Conservation (phyloP, 129 eudicot species). For the Pittosporum tobira region DNA sequence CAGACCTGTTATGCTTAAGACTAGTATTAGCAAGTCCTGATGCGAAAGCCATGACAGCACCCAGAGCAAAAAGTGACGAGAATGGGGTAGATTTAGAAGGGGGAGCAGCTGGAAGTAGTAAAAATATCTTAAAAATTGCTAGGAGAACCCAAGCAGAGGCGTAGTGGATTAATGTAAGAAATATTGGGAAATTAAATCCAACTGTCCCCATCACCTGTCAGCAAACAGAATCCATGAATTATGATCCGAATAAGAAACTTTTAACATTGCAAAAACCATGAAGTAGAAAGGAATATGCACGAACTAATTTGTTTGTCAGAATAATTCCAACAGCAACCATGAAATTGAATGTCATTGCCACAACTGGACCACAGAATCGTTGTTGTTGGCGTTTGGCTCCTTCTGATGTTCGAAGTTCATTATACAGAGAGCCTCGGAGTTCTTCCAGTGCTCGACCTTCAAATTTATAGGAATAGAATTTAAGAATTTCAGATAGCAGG, state of each 20-base stretch:
- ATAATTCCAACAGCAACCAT: constrained; percentile 71
- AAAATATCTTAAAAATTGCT: constrained; percentile 48
- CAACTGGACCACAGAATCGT: constrained; percentile 66
- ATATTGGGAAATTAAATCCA: constrained; percentile 67
- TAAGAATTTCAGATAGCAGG: neutral
- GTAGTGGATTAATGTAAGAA: constrained; percentile 68
- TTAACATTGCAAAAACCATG: neutral
- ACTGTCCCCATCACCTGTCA: constrained; percentile 72
- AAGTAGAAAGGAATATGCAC: constrained; percentile 2
- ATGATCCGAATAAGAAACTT: neutral
- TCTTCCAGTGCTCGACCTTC: constrained; percentile 66
- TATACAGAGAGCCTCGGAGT: constrained; percentile 55
- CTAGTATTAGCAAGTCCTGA: constrained; percentile 86
- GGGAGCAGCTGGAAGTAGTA: constrained; percentile 73
- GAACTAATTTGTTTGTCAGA: constrained; percentile 61
- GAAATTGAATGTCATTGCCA: constrained; percentile 72
- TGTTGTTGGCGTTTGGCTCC: constrained; percentile 83
- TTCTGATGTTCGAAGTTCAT: constrained; percentile 60
- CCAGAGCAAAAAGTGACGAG: constrained; percentile 45
- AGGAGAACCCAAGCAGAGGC: constrained; percentile 57
- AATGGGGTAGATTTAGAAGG: constrained; percentile 54
- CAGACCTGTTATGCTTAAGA: constrained; percentile 68
- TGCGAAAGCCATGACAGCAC: constrained; percentile 78
- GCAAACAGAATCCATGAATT: neutral
- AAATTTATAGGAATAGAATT: neutral